Conservation (phyloP, 306 rosid genomes). For the Gastrolobium villosum region DNA sequence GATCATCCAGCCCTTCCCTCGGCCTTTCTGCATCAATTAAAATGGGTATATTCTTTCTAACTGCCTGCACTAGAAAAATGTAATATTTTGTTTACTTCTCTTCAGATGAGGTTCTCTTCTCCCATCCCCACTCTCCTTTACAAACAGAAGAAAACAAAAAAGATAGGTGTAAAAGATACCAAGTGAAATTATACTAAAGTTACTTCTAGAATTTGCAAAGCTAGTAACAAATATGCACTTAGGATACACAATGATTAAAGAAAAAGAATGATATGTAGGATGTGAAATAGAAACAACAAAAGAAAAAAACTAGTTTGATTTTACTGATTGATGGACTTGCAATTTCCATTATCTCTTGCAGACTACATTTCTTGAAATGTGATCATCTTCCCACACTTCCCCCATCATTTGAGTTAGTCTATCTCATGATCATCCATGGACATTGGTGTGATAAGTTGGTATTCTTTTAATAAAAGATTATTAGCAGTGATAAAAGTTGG, state of each 20-base stretch:
- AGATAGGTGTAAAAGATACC: too few species aligned
- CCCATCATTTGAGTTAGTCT: constrained; percentile 2
- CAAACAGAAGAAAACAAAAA: constrained; percentile 25
- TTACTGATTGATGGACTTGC: constrained; percentile 30
- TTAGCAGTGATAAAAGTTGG: constrained; percentile 17
- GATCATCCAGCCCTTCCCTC: constrained; percentile 93
- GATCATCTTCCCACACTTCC: constrained; percentile 19
- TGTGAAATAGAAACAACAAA: constrained; percentile 23
- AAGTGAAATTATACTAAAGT: neutral
- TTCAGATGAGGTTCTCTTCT: constrained; percentile 38
- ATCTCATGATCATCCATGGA: constrained; percentile 31
- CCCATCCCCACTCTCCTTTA: constrained; percentile 4
- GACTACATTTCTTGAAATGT: constrained; percentile 21
- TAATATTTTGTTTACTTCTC: constrained; percentile 50
- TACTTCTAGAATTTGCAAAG: constrained; percentile 24
- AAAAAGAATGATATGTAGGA: constrained; percentile 1
- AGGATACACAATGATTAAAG: constrained; percentile 16
- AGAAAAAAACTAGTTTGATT: constrained; percentile 6
- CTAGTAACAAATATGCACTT: neutral
- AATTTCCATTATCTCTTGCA: constrained; percentile 17
- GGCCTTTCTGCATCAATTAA: constrained; percentile 82
- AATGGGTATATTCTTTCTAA: constrained; percentile 74
- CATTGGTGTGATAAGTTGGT: constrained; percentile 5
- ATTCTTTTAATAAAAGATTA: neutral
- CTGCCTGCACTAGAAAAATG: constrained; percentile 70